Evolutionary conservation across 176 grass and related monocot species (phyloP).

Genomic region (Bromus sterilis): DNA sequence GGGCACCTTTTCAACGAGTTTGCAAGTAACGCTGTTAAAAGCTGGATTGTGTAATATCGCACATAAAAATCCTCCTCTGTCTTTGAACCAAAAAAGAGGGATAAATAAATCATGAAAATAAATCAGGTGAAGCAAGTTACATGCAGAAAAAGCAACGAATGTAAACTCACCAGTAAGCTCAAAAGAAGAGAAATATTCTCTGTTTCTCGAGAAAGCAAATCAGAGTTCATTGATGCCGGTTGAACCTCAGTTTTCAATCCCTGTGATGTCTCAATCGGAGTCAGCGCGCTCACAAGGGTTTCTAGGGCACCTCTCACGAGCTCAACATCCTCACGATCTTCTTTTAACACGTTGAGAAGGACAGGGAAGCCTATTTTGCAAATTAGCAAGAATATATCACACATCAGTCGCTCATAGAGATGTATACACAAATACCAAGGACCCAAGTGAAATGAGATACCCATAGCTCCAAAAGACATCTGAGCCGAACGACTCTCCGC

Average conservation of each 20-base stretch:
- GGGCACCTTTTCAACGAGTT: conserved; percentile 91
- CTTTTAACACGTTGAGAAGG: conserved; percentile 82
- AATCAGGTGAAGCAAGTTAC: not conserved
- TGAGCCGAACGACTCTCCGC: conserved; percentile 83
- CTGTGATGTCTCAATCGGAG: conserved; percentile 63
- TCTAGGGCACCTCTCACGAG: conserved; percentile 81
- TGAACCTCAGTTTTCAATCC: conserved; percentile 79
- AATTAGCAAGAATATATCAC: not conserved
- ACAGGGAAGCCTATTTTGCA: conserved; percentile 52
- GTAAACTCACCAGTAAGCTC: conserved; percentile 68
- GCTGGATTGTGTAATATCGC: conserved; percentile 94
- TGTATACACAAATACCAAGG: not conserved
- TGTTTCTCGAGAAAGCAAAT: conserved; percentile 85
- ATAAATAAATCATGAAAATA: not conserved
- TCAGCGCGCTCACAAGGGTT: conserved; percentile 73
- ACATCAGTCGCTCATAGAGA: not conserved
- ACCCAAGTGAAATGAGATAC: conserved; percentile 14
- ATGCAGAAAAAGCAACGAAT: conserved; percentile 2
- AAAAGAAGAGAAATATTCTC: conserved; percentile 92
- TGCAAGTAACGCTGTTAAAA: conserved; percentile 91
- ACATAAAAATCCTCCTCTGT: conserved; percentile 99
- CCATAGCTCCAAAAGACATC: conserved; percentile 92
- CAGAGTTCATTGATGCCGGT: conserved; percentile 80
- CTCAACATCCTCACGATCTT: conserved; percentile 93
- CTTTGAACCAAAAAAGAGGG: conserved; percentile 39